These are phyloP conservation scores for Chenopodium album DNA, from an alignment of 148 eudicot species.

Conservation along the genomic window DNA sequence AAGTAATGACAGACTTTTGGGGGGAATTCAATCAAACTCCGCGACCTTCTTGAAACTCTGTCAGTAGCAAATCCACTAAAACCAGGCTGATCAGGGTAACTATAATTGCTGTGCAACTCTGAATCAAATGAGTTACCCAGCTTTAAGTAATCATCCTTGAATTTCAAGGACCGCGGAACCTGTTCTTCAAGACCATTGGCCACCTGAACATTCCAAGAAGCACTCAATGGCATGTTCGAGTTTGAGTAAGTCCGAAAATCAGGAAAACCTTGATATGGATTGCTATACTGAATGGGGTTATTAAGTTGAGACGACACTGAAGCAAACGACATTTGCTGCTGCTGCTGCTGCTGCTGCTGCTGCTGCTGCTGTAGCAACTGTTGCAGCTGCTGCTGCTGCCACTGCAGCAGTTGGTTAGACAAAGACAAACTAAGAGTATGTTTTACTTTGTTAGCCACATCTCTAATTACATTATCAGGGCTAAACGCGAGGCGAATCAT, in stretches of 20 bases:
- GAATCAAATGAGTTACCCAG: neutral
- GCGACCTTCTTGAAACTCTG: neutral
- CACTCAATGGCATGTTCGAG: neutral
- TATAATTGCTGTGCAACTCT: neutral
- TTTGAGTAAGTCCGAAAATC: neutral
- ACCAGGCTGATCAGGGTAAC: neutral
- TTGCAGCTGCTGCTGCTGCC: neutral
- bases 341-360: neutral
- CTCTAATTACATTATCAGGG: constrained; percentile 28
- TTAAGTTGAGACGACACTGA: neutral
- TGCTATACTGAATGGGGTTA: neutral
- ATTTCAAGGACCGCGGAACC: neutral
- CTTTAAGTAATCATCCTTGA: neutral
- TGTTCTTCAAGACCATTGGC: neutral
- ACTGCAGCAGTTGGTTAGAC: neutral
- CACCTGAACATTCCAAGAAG: neutral
- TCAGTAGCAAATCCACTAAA: neutral
- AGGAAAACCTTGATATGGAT: neutral
- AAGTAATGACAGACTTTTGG: constrained; percentile 12
- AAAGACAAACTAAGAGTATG: neutral
- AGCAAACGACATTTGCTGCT: neutral
- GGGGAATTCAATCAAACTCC: neutral
- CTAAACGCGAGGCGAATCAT: constrained; percentile 44
- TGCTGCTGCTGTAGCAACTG: neutral
- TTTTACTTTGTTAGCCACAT: neutral